Conservation (phyloP, 164 flowering plant genomes). For the Vitis cinerea region DNA sequence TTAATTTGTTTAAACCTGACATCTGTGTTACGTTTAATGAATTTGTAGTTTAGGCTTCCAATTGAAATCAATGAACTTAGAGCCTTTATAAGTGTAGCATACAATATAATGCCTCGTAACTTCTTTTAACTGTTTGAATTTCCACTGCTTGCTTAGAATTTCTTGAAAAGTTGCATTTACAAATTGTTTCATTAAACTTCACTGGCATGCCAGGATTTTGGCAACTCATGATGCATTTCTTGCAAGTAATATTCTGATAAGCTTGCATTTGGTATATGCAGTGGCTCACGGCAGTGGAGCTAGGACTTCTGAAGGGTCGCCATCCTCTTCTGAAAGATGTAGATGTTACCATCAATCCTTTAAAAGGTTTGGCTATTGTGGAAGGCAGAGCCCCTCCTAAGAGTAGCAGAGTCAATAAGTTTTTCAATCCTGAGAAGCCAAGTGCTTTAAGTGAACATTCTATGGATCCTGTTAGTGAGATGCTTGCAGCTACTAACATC, state of each 20-base stretch:
- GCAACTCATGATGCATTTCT: not conserved
- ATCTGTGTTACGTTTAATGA: not conserved
- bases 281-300: slow-evolving; percentile 98
- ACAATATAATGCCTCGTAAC: not conserved
- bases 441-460: slow-evolving; percentile 28
- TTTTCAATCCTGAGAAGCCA: slow-evolving; percentile 26
- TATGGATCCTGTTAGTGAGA: slow-evolving; percentile 19
- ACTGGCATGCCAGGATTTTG: not conserved
- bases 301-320: slow-evolving; percentile 93
- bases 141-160: no score
- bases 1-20: not conserved
- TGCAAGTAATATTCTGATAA: slow-evolving; percentile 16
- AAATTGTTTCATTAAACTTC: no score
- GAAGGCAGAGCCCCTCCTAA: slow-evolving; percentile 39
- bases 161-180: no score
- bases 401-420: slow-evolving; percentile 18
- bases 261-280: slow-evolving; percentile 31
- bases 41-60: not conserved
- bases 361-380: slow-evolving; percentile 50
- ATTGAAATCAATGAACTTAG: not conserved
- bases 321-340: slow-evolving; percentile 90
- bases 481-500: slow-evolving; percentile 16
- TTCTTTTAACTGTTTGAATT: no score
- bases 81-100: not conserved
- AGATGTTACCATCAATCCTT: slow-evolving; percentile 73